A percentile compares a stretch with the other conserved stretches of the same genome.
phyloP scores from a whole-genome alignment of 768 basidiomycete genomes.

The Suillus variegatus region DNA sequence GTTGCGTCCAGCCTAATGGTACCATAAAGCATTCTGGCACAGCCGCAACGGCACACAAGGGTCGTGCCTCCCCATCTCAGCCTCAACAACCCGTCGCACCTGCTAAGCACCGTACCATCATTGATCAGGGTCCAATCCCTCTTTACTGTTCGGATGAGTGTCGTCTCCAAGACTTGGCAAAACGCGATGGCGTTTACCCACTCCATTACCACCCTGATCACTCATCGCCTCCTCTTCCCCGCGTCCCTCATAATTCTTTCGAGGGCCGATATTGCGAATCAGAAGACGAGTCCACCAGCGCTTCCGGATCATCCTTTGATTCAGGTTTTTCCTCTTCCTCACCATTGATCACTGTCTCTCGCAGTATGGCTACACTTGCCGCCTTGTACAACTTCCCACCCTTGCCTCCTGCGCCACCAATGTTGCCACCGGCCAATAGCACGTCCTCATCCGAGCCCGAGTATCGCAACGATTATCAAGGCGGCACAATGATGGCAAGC shows the following conservation, averaged over 20 bases:
- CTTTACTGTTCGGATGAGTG: too few species aligned
- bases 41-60: too few species aligned
- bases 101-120: too few species aligned
- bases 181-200: conserved; percentile 34
- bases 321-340: conserved; percentile 31
- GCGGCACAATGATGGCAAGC: conserved; percentile 71
- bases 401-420: conserved; percentile 53
- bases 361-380: conserved; percentile 40
- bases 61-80: too few species aligned
- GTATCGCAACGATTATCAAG: conserved; percentile 45
- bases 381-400: conserved; percentile 49
- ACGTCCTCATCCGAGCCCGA: conserved; percentile 27
- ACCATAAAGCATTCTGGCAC: conserved; percentile 43
- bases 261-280: conserved; percentile 30
- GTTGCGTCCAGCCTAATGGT: conserved; percentile 60
- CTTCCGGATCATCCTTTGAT: conserved; percentile 39
- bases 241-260: conserved; percentile 43
- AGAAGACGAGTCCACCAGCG: conserved; percentile 42
- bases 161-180: too few species aligned
- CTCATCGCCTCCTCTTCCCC: conserved; percentile 40
- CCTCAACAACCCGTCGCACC: too few species aligned
- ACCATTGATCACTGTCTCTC: conserved; percentile 21
- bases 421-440: conserved; percentile 26
- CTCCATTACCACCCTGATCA: conserved; percentile 51
- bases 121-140: too few species aligned